phyloP scores from a whole-genome alignment of 2,329 filamentous ascomycete species.

The Aspergillus sergii region DNA sequence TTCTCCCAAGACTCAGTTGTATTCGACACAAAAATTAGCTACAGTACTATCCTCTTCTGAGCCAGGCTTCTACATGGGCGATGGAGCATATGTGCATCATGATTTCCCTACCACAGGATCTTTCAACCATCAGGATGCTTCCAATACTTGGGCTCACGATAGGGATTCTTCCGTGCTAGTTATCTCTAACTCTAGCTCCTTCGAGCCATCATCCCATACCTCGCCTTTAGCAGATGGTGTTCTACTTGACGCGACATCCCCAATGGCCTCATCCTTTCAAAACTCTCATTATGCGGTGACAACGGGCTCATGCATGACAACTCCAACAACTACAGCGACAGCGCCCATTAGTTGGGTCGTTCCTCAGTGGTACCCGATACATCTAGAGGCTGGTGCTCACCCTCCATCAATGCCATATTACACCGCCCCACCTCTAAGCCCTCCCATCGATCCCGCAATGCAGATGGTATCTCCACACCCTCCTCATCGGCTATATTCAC shows the following conservation, averaged over 20 bases:
- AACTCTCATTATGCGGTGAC: slow-evolving; percentile 29
- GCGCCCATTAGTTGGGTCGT: slow-evolving; percentile 27
- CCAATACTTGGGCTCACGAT: slow-evolving; percentile 26
- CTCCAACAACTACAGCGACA: slow-evolving; percentile 26
- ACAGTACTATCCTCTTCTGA: slow-evolving; percentile 11
- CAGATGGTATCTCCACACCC: slow-evolving; percentile 26
- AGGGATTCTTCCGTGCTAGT: slow-evolving; percentile 17
- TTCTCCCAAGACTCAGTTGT: slow-evolving; percentile 17
- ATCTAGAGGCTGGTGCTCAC: slow-evolving; percentile 29
- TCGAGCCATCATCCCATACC: slow-evolving; percentile 28
- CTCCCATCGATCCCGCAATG: slow-evolving; percentile 28
- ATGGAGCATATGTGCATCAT: slow-evolving; percentile 15
- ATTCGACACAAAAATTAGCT: slow-evolving; percentile 9
- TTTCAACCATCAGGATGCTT: slow-evolving; percentile 15
- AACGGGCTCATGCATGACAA: slow-evolving; percentile 31
- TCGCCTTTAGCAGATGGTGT: slow-evolving; percentile 29
- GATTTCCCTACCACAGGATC: slow-evolving; percentile 13
- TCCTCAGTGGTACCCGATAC: slow-evolving; percentile 34
- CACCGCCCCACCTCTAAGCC: slow-evolving; percentile 26
- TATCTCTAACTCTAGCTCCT: slow-evolving; percentile 26
- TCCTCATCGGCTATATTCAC: slow-evolving; percentile 21
- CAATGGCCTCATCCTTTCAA: slow-evolving; percentile 28
- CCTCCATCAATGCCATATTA: slow-evolving; percentile 27
- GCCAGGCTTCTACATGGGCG: slow-evolving; percentile 23
- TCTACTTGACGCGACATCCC: slow-evolving; percentile 29